phyloP scores from a whole-genome alignment of 140 eudicot species.

The Anethum foeniculum region DNA sequence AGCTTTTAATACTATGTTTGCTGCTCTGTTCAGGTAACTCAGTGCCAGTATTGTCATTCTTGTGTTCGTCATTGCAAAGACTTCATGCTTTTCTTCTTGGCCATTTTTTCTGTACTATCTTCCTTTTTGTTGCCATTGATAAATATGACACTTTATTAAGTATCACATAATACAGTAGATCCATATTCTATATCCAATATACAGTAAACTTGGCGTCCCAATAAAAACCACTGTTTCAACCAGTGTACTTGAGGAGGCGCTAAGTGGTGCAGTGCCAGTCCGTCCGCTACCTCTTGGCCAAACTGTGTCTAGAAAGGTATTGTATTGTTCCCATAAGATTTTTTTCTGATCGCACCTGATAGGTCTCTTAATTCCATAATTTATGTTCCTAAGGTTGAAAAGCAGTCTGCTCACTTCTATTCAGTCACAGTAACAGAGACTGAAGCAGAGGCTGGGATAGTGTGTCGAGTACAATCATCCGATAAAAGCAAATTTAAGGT shows the following conservation, averaged over 20 bases:
- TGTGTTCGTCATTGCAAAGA: background rate
- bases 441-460: slow-evolving; percentile 79
- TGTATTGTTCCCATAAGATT: slow-evolving; percentile 7
- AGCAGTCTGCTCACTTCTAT: slow-evolving; percentile 91
- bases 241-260: slow-evolving; percentile 86
- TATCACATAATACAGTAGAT: background rate
- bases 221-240: slow-evolving; percentile 98
- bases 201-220: slow-evolving; percentile 95
- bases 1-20: slow-evolving; percentile 89
- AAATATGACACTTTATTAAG: background rate
- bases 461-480: slow-evolving; percentile 82
- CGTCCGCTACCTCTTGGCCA: slow-evolving; percentile 67
- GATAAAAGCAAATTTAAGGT: slow-evolving; percentile 98
- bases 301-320: slow-evolving; percentile 68
- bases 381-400: slow-evolving; percentile 61
- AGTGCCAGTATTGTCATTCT: background rate
- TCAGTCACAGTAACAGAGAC: slow-evolving; percentile 80
- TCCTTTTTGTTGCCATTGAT: background rate
- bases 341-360: background rate
- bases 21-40: slow-evolving; percentile 82
- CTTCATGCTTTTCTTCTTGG: background rate
- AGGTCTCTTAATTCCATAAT: slow-evolving; percentile 16
- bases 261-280: slow-evolving; percentile 55
- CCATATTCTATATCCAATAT: slow-evolving; percentile 16
- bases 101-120: background rate